Conservation (phyloP, 139 green algal genomes). For the Chlamydomonas applanata region DNA sequence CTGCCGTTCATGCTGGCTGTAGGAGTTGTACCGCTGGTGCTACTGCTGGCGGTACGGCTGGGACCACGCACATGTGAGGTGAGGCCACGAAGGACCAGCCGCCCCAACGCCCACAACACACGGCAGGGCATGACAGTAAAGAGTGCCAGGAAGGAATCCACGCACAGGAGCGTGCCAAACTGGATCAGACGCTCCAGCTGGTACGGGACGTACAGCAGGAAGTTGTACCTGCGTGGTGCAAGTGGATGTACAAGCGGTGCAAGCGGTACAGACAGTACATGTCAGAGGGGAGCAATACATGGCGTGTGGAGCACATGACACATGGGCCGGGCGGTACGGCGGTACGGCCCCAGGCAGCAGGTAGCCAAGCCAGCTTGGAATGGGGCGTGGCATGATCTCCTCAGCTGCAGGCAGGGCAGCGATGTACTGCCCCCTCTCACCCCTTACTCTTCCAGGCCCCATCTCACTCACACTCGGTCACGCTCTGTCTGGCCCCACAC, state of each 20-base stretch:
- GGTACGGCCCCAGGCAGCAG: too few species aligned
- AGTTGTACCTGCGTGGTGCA: slow-evolving; percentile 75
- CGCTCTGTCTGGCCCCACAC: slow-evolving; percentile 77
- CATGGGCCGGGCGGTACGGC: too few species aligned
- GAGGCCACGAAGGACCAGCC: neutral
- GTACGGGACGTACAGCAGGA: slow-evolving; percentile 79
- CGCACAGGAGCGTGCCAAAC: slow-evolving; percentile 71
- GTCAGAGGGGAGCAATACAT: neutral
- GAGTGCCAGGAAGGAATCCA: slow-evolving; percentile 72
- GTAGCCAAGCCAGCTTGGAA: too few species aligned
- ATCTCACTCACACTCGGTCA: slow-evolving; percentile 64
- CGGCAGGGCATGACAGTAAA: slow-evolving; percentile 15
- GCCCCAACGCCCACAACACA: slow-evolving; percentile 4
- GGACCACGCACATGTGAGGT: too few species aligned
- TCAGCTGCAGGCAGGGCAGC: too few species aligned
- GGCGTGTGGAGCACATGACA: too few species aligned
- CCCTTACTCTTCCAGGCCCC: neutral
- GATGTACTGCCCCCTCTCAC: neutral
- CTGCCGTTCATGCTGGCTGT: too few species aligned
- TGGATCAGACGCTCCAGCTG: slow-evolving; percentile 85
- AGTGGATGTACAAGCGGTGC: too few species aligned
- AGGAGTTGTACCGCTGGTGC: neutral
- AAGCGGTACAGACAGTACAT: too few species aligned
- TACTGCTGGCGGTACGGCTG: neutral
- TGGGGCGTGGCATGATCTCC: too few species aligned